Base-by-base conservation (phyloP, 345 rosid species). In the Rhizophora apiculata region DNA sequence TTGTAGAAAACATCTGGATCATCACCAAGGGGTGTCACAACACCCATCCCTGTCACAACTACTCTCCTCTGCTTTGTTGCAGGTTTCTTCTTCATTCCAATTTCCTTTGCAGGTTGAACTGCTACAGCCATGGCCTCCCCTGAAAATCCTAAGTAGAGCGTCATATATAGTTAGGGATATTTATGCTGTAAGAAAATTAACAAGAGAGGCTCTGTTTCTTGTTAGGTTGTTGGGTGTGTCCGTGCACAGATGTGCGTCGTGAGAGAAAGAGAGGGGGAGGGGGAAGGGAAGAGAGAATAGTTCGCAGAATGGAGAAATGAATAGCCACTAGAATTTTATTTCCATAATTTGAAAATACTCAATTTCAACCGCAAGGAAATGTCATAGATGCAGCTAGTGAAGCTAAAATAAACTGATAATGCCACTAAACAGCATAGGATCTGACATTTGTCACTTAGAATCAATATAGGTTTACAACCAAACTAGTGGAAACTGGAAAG, bases 31-130 rank as follows among this genome's bases (percentile, higher is more conserved):
- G 96, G 81, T 19, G 91, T 81, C 59, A 77, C 89, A 31, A 89
- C 82, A 49, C 97, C 91, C 97, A 89, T 83, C 62, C 97, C 97
- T 20, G 97, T 91, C 72, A 91, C 96, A 62, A 91, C 96, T 55
- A 91, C 97, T 26, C 89, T 82, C 32, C 93, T 86, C 65, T 89
- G 88, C 85, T 84, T 85, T 39, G 37, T 74, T 43, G 74, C 67
- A 5, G 89, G 89, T 68, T 79, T 91, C 75, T 86, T 83, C 73
- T 83, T 78, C 51, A 67, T 72, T 27, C 48, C 57, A 16, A 76
- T 76, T 69, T 82, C 88, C 68, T 76, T 76, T 13, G 82, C 78
- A 69, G 85, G 82, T 82, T 85, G 87, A 72, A 81, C 76, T 1
- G 85, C 83, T 66, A 86, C 74, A 26, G 91, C 84, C 90, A 82